These are phyloP conservation scores for Syzygium aqueum DNA, from an alignment of 345 rosid species.

Conservation along the genomic window DNA sequence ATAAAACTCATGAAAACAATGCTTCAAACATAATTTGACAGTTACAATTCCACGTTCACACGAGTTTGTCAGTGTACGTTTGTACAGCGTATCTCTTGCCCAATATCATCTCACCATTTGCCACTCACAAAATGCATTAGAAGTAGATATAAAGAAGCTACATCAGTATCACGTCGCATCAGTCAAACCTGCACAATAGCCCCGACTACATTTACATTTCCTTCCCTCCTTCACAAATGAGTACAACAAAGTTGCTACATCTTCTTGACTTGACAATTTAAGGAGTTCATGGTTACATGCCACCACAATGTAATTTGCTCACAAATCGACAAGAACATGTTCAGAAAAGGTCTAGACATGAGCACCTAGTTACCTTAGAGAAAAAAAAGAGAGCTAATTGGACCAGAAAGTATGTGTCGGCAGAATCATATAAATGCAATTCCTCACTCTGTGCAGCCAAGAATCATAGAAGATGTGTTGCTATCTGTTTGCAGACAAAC, in stretches of 20 bases:
- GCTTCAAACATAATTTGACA: not conserved
- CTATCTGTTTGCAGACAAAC: not conserved
- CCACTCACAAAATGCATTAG: not conserved
- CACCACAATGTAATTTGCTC: not conserved
- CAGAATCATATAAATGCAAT: not conserved
- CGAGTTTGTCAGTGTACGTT: not conserved
- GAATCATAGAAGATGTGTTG: not conserved
- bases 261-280: not conserved
- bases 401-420: not conserved
- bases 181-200: not conserved
- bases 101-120: not conserved
- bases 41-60: not conserved
- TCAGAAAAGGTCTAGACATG: not conserved
- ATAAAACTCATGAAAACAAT: not conserved
- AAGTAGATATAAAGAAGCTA: not conserved
- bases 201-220: not conserved
- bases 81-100: not conserved
- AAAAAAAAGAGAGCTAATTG: not conserved
- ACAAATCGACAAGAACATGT: not conserved
- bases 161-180: not conserved
- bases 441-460: not conserved
- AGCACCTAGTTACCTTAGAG: not conserved
- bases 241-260: not conserved
- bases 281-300: not conserved
- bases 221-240: not conserved